A percentile compares a stretch with the other conserved stretches of the same genome.
Evolutionary conservation across 1,284 basidiomycete genomes (phyloP).

Genomic region (Thelephora terrestris): DNA sequence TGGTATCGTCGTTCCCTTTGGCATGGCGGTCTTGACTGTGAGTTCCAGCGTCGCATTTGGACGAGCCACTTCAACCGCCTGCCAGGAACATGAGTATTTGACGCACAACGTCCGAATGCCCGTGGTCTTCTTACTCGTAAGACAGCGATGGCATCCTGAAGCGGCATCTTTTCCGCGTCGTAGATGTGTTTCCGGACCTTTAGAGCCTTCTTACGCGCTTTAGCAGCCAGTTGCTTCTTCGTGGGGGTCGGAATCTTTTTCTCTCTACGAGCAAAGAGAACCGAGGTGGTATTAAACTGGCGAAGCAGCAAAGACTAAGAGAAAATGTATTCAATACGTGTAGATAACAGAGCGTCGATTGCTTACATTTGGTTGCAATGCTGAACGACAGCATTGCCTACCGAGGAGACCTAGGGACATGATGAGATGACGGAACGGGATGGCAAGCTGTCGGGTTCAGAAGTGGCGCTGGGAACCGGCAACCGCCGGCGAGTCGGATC

Average conservation of each 20-base stretch:
- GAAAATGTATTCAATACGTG: conserved; percentile 6
- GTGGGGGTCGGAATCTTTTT: conserved; percentile 40
- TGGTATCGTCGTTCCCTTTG: conserved; percentile 65
- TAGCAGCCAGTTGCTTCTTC: conserved; percentile 58
- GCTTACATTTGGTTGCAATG: not conserved
- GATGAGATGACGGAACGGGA: not conserved
- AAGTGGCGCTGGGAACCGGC: too few species aligned
- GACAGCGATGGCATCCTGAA: conserved; percentile 54
- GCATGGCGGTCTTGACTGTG: conserved; percentile 68
- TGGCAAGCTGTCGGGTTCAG: not conserved
- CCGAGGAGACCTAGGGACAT: conserved; percentile 2
- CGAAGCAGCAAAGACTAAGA: conserved; percentile 17
- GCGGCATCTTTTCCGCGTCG: conserved; percentile 49
- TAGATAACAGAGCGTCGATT: not conserved
- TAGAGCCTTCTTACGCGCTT: conserved; percentile 35
- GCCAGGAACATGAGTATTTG: conserved; percentile 1
- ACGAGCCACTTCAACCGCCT: conserved; percentile 75
- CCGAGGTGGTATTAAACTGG: conserved; percentile 40
- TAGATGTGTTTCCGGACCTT: conserved; percentile 38
- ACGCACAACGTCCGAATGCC: not conserved
- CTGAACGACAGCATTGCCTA: conserved; percentile 3
- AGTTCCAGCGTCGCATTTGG: conserved; percentile 74
- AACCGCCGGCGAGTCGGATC: too few species aligned
- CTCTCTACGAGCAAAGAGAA: conserved; percentile 34
- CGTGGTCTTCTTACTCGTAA: conserved; percentile 45